Conservation (phyloP, 129 eudicot genomes). For the Escallonia rubra region DNA sequence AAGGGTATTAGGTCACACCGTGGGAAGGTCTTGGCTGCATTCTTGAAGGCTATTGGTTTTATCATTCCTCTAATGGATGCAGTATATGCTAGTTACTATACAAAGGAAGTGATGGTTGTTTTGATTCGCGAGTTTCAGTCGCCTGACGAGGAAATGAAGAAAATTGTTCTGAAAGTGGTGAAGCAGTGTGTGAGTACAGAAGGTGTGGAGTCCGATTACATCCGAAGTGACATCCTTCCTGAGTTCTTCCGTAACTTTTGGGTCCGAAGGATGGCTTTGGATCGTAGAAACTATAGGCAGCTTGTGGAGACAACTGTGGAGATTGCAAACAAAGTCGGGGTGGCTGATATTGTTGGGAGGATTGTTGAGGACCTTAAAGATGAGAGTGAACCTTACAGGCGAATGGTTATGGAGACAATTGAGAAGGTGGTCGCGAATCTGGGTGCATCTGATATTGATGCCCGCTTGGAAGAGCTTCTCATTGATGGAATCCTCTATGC, state of each 20-base stretch:
- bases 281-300: conserved; percentile 83
- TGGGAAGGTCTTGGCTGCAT: conserved; percentile 95
- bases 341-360: conserved; percentile 88
- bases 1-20: conserved; percentile 95
- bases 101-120: conserved; percentile 91
- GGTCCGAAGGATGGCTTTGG: conserved; percentile 99
- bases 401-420: conserved; percentile 99
- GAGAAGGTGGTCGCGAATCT: conserved; percentile 90
- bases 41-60: conserved; percentile 92
- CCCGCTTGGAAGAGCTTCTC: conserved; percentile 88
- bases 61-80: conserved; percentile 98
- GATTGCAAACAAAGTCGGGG: conserved; percentile 95
- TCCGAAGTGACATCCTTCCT: conserved; percentile 80
- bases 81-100: conserved; percentile 91
- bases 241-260: conserved; percentile 91
- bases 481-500: conserved; percentile 93
- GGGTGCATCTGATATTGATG: conserved; percentile 92
- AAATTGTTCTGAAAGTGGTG: conserved; percentile 90
- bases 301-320: conserved; percentile 97
- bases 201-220: conserved; percentile 92
- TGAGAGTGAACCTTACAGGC: conserved; percentile 91
- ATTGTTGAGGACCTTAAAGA: conserved; percentile 91
- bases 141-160: conserved; percentile 99
- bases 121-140: conserved; percentile 93
- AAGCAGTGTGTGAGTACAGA: conserved; percentile 98